Evolutionary conservation across 139 green algal genomes (phyloP).

Genomic region (Picocystis salinarum): DNA sequence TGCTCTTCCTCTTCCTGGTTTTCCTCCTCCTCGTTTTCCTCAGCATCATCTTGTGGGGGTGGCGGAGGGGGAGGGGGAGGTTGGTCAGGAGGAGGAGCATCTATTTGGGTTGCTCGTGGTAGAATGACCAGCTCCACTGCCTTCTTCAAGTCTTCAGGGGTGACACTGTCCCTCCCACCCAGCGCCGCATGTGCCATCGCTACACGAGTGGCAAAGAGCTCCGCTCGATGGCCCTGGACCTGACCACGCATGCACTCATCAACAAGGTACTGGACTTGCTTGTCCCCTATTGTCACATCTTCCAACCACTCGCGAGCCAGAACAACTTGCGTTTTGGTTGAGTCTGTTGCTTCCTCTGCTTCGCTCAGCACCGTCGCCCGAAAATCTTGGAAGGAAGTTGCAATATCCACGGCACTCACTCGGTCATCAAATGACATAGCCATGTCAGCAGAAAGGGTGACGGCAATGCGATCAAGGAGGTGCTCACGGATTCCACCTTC

Average conservation of each 20-base stretch:
- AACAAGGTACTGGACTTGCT: slow-evolving; percentile 83
- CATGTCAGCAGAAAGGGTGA: slow-evolving; percentile 73
- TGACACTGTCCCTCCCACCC: slow-evolving; percentile 61
- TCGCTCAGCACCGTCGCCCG: slow-evolving; percentile 30
- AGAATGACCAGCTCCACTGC: slow-evolving; percentile 94
- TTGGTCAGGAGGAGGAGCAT: slow-evolving; percentile 16
- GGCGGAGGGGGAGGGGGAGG: slow-evolving; percentile 52
- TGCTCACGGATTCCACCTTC: slow-evolving; percentile 84
- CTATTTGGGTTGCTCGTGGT: slow-evolving; percentile 38
- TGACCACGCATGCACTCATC: slow-evolving; percentile 66
- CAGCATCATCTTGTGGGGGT: slow-evolving; percentile 30
- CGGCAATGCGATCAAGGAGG: slow-evolving; percentile 90
- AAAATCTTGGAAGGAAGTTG: slow-evolving; percentile 14
- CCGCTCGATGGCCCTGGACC: slow-evolving; percentile 75
- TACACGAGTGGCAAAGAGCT: slow-evolving; percentile 80
- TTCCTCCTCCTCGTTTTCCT: slow-evolving; percentile 17
- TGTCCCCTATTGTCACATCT: slow-evolving; percentile 66
- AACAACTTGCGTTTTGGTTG: slow-evolving; percentile 53
- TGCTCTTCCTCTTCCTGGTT: slow-evolving; percentile 26
- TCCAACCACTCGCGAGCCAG: slow-evolving; percentile 91
- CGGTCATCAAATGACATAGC: slow-evolving; percentile 49
- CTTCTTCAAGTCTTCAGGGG: slow-evolving; percentile 76
- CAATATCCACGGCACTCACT: slow-evolving; percentile 50
- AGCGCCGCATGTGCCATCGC: slow-evolving; percentile 69
- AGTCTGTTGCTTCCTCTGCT: slow-evolving; percentile 64